Percentiles rank a stretch among this genome's conserved stretches.
phyloP scores from a whole-genome alignment of 176 grass and related monocot genomes.

The Phyllostachys edulis region DNA sequence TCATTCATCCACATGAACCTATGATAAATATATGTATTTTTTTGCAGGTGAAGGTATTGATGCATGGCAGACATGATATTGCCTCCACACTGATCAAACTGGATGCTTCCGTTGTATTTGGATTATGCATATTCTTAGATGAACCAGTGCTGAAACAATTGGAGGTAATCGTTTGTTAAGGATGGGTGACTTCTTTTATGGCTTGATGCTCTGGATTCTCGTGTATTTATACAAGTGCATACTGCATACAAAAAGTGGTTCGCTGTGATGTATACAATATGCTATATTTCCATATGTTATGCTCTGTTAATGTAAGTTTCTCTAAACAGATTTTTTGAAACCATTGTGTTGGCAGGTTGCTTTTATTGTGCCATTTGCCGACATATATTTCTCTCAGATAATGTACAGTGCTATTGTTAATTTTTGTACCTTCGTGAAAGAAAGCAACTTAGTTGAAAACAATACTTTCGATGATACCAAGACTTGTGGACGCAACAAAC shows the following conservation, averaged over 20 bases:
- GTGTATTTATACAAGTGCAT: constrained; percentile 22
- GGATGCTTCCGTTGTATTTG: constrained; percentile 53
- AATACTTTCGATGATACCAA: constrained; percentile 33
- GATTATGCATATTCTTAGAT: constrained; percentile 68
- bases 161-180: constrained; percentile 54
- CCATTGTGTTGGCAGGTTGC: constrained; percentile 55
- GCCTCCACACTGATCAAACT: constrained; percentile 57
- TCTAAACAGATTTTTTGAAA: constrained; percentile 20
- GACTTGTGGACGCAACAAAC: constrained; percentile 30
- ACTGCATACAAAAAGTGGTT: constrained; percentile 18
- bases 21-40: constrained; percentile 7
- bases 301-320: background rate
- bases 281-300: constrained; percentile 2
- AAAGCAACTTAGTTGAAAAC: constrained; percentile 34
- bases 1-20: constrained; percentile 36
- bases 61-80: constrained; percentile 40
- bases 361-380: constrained; percentile 51
- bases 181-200: background rate
- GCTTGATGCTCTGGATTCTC: constrained; percentile 20
- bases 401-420: constrained; percentile 60
- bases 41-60: constrained; percentile 64
- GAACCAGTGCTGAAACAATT: constrained; percentile 79
- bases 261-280: background rate
- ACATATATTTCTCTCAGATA: constrained; percentile 59
- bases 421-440: constrained; percentile 36